Conservation (phyloP, 2,329 filamentous ascomycete genomes). For the Aaosphaeria pasadenensis region DNA sequence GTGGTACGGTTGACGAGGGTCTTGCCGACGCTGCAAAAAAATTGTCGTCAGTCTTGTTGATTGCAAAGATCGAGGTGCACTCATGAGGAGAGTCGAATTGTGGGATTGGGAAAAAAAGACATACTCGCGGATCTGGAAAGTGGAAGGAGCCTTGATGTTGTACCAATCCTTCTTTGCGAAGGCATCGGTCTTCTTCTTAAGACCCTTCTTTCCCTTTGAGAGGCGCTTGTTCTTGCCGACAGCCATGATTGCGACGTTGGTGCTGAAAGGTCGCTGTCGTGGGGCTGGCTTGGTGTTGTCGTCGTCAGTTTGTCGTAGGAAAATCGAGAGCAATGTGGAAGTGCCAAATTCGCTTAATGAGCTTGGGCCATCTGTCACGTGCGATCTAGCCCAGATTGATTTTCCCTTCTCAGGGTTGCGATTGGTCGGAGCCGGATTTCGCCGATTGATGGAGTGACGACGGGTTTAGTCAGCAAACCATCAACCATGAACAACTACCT, state of each 20-base stretch:
- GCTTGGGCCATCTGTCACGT: conserved; percentile 6
- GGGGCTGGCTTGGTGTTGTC: conserved; percentile 25
- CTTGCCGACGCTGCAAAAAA: conserved; percentile 82
- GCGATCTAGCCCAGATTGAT: neutral
- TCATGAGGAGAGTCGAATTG: conserved; percentile 3
- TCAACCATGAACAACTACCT: too few relatives aligned
- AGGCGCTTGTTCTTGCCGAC: conserved; percentile 99
- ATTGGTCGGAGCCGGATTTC: too few relatives aligned
- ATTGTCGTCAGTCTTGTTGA: conserved; percentile 22
- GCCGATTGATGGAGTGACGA: too few relatives aligned
- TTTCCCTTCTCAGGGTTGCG: too few relatives aligned
- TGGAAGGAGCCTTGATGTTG: conserved; percentile 95
- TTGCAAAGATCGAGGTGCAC: conserved; percentile 13
- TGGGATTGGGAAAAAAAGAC: conserved; percentile 31
- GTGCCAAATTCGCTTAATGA: conserved; percentile 5
- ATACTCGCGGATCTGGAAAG: conserved; percentile 96
- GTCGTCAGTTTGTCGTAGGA: conserved; percentile 31
- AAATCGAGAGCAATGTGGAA: conserved; percentile 9
- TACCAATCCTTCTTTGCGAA: conserved; percentile 99
- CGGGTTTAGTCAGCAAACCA: too few relatives aligned
- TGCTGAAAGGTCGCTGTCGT: conserved; percentile 23
- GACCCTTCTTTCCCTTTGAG: conserved; percentile 99
- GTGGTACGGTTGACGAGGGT: conserved; percentile 99
- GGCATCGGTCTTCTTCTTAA: conserved; percentile 99
- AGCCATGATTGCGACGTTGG: conserved; percentile 69